phyloP scores from a whole-genome alignment of 208 protist species.

The Crithidia bombi region DNA sequence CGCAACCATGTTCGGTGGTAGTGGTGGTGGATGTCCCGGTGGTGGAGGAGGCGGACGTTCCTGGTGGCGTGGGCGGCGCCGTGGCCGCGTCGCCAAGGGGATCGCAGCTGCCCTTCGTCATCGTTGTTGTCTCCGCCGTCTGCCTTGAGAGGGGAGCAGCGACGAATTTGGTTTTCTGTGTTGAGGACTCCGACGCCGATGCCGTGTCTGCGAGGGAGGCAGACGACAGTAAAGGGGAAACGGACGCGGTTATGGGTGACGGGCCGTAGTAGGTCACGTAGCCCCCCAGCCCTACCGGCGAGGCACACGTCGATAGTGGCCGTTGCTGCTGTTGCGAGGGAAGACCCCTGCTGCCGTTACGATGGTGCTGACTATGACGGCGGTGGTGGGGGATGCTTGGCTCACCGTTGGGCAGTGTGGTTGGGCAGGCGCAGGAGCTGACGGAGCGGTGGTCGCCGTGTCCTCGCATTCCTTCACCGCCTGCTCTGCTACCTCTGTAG shows the following conservation, averaged over 20 bases:
- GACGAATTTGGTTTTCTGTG: too few relatives aligned
- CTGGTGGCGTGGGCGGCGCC: neutral
- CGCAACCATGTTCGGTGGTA: neutral
- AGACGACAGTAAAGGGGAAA: constrained; percentile 1
- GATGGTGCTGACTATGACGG: neutral
- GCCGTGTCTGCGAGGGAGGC: neutral
- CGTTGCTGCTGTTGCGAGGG: neutral
- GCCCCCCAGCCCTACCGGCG: neutral
- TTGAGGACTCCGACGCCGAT: neutral
- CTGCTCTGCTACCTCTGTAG: neutral
- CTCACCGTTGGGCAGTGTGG: neutral
- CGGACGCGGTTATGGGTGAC: constrained; percentile 4
- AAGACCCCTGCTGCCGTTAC: neutral
- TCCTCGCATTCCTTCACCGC: neutral
- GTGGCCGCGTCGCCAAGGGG: neutral
- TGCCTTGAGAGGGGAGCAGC: too few relatives aligned
- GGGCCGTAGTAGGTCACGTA: constrained; percentile 4
- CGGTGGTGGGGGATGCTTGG: neutral
- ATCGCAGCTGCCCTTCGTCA: neutral
- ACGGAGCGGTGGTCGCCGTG: neutral
- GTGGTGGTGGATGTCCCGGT: neutral
- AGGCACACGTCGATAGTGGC: neutral
- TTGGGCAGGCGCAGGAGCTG: neutral
- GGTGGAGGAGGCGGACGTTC: neutral
- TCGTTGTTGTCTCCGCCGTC: too few relatives aligned